Evolutionary conservation across 176 grass and related monocot species (phyloP).

Genomic region (barley (Hordeum vulgare)): DNA sequence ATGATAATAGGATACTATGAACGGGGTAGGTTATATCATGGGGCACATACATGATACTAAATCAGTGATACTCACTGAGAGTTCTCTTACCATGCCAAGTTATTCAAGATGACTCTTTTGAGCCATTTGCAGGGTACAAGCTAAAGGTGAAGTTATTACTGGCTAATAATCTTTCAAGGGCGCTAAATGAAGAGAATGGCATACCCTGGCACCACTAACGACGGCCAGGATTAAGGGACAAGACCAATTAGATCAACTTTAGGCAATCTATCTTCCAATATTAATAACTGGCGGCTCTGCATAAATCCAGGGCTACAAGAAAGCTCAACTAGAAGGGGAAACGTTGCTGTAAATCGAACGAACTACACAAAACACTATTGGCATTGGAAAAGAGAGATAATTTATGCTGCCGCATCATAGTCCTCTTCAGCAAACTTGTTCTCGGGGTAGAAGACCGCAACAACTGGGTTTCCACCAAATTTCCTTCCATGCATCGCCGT

Average conservation of each 20-base stretch:
- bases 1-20: too few relatives aligned
- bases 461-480: constrained; percentile 80
- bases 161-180: not conserved
- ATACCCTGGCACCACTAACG: not conserved
- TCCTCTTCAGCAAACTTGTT: constrained; percentile 80
- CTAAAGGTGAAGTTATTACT: too few relatives aligned
- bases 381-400: not conserved
- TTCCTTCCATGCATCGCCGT: constrained; percentile 70
- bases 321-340: not conserved
- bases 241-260: not conserved
- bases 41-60: too few relatives aligned
- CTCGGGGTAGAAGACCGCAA: constrained; percentile 80
- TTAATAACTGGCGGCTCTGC: constrained; percentile 3
- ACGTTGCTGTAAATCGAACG: not conserved
- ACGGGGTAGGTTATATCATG: too few relatives aligned
- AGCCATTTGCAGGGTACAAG: too few relatives aligned
- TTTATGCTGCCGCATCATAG: constrained; percentile 48
- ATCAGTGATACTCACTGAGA: too few relatives aligned
- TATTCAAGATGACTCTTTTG: too few relatives aligned
- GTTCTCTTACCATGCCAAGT: too few relatives aligned
- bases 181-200: not conserved
- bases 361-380: not conserved
- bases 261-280: not conserved
- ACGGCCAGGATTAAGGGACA: not conserved
- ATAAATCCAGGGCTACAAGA: not conserved